Base-by-base conservation (phyloP, 345 rosid genomes). In the Adansonia digitata region DNA sequence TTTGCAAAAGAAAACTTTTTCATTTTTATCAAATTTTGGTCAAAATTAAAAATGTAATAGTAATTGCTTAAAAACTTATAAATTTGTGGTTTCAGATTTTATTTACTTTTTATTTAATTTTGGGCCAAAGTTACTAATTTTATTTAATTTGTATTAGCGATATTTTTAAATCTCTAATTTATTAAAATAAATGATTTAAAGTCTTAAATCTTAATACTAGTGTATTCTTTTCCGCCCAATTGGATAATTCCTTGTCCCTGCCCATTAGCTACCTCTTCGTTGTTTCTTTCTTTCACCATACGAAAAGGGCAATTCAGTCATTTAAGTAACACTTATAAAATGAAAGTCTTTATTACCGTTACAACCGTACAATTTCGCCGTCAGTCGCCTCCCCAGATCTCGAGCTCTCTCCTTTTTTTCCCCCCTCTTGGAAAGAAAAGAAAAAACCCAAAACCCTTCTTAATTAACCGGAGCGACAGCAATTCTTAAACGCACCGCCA, bases 401-500 rank as follows among this genome's bases (percentile, higher is more conserved):
- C 71, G 67, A 75, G 10, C 14, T 26, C 26, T 24, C 29, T 11
- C 2, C 4, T 7, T 40, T 0, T 40, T 37, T 11, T 22, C 39
- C 49, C 40, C 8, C 27, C 27, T n/a, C 20, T 27, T 35, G 0
- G 40, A 12, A 17, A 37, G 35, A 49, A 20, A 24, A 39, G 22
- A 20, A 15, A 34, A 5, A 22, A 10, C 4, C 15, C 1, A 14
- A 15, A 65, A 18, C 22, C 17, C n/a, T 4, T 12, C 15, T 39
- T 17, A 39, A 22, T 65, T 71, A 70, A 60, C 49, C 71, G 49
- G 49, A 71, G 35, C 24, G 29, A 24, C 72, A 27, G 17, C 17
- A 69, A 48, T 29, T 59, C 59, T 69, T 49, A 27, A 37, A n/a
- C 34, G 59, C 15, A 17, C 71, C 37, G 61, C 77, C 75, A 96